Base-by-base conservation (phyloP, 345 rosid species). In the Excoecaria cochinchinensis region DNA sequence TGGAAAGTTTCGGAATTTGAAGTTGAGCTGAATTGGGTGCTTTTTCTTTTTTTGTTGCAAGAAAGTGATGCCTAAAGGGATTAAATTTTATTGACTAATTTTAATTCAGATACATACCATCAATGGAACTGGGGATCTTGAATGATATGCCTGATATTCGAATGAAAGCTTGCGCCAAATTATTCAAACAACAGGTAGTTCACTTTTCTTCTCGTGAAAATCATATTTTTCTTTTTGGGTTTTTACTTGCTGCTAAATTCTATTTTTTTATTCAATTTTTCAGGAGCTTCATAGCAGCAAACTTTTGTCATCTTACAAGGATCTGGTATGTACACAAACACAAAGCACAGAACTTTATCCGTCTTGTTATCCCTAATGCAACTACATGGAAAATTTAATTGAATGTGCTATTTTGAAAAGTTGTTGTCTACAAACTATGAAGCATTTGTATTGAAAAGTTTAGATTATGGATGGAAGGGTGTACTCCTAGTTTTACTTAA, bases 81-180 rank as follows among this genome's bases (percentile, higher is more conserved):
- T 67, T 42, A 22, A 46, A 31, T 17, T 58, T 56, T 21, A 8
- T 6, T 15, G 3, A 21, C 51, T 25, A 13, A 0, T 51, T 12
- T 71, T 69, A 52, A 64, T 64, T 76, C 80, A 95, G 96, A 72
- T 93, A 85, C 86, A 69, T 93, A 83, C 89, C 92, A 9, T 79
- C 81, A 71, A 88, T 93, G 98, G 89, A 95, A 76, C 77, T 95
- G 25, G 99, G 99, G 51, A 88, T 84, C 73, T 66, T 95, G 74
- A 87, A 80, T 74, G 93, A 88, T 73, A 89, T 91, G 93, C 81
- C 82, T 1, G 79, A 87, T 77, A 86, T 95, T 76, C 83, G 87
- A 78, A 77, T 84, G 75, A 93, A 89, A 82, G 94, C 99, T 67
- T 88, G 81, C 71, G 80, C 72, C 55, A 95, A 90, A 82, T 83